These are phyloP conservation scores for Quercus berberidifolia DNA, from an alignment of 306 rosid genomes.

Conservation along the genomic window DNA sequence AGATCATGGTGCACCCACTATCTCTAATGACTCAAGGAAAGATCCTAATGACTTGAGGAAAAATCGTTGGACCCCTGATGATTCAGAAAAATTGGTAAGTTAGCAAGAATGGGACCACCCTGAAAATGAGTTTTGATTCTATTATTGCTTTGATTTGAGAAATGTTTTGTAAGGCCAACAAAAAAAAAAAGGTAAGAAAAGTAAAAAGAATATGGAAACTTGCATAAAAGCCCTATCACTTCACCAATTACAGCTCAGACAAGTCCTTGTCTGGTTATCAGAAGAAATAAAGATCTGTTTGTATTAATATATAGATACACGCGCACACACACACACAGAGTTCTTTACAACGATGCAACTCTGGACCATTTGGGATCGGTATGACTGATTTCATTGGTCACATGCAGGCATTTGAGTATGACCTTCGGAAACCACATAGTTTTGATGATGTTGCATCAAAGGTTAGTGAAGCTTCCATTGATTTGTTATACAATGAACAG, in stretches of 20 bases:
- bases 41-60: constrained; percentile 43
- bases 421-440: constrained; percentile 29
- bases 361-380: not conserved
- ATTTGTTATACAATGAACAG: constrained; percentile 38
- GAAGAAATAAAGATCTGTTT: not conserved
- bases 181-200: not conserved
- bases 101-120: constrained; percentile 11
- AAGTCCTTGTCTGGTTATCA: not conserved
- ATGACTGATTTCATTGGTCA: constrained; percentile 15
- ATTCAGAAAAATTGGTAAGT: constrained; percentile 70
- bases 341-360: not conserved
- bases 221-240: not conserved
- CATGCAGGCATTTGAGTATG: constrained; percentile 66
- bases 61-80: constrained; percentile 56
- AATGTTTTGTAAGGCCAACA: not conserved
- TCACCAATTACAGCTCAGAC: not conserved
- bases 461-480: constrained; percentile 39
- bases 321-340: not conserved
- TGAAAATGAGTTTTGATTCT: not conserved
- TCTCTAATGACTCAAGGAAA: constrained; percentile 41
- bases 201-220: not conserved
- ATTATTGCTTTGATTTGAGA: constrained; percentile 6
- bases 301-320: not conserved
- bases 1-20: constrained; percentile 36
- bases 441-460: constrained; percentile 34